Evolutionary conservation across 495 filamentous ascomycete species (phyloP), one percentile per base, ranked within the genome.

Genomic region (Corynascus novoguineensis): DNA sequence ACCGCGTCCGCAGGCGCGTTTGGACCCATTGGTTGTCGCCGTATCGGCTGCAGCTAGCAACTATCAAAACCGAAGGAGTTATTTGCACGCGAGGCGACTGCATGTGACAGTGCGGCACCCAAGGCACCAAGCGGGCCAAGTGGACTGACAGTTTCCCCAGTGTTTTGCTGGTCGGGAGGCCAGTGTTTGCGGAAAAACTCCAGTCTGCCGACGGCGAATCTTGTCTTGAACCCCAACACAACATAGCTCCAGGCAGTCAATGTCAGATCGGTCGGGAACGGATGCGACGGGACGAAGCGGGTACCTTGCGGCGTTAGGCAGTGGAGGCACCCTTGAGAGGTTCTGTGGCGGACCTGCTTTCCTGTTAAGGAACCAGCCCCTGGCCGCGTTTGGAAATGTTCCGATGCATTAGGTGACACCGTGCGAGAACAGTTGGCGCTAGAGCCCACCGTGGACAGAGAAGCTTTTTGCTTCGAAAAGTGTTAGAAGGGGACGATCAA

Each of bases 1-100:
- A 35, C 45, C 47, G 52, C 38, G 24, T 21, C 51, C 44, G 48
- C 37, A 29, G 37, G 17, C 53, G 58, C 40, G 46, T 41, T 35
- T 25, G 21, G 24, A 54, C 41, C 59, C 59, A 61, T 61, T 22
- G 28, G 40, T 46, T 19, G 52, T 35, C 41, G 40, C 15, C 4
- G n/a, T 6, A 27, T 38, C 25, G 21, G 24, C 53, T 34, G 42
- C 32, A 17, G 44, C 22, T 27, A 7, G 42, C 32, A 17, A 34
- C 22, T 27, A 7, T 46, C 44, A 35, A 11, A 2, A 21, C 17
- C 21, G 22, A n/a, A 38, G 31, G 19, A 19, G 15, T 48, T 37
- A 17, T 38, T 29, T 24, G 44, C 25, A 48, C 52, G 31, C 5
- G 40, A 14, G 15, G n/a, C 10, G 21, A 11, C 24, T 55, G 53